phyloP scores from a whole-genome alignment of 83 land plant species.

The Picea abies region DNA sequence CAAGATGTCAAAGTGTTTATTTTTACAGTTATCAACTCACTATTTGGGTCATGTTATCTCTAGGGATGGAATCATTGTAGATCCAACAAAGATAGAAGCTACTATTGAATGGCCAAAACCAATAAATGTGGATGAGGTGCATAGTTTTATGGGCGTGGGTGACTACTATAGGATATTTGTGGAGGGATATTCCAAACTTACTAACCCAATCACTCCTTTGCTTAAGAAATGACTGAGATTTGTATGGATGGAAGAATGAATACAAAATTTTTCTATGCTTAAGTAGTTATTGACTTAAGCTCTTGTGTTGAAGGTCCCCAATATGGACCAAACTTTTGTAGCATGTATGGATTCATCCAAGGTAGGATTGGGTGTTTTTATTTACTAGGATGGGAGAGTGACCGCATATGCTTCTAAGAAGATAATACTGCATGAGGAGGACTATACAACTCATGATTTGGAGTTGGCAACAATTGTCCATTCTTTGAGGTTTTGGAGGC shows the following conservation, averaged over 20 bases:
- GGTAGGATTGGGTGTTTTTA: no score
- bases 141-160: background rate
- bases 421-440: no score
- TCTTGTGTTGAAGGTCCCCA: no score
- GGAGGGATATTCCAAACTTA: background rate
- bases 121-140: background rate
- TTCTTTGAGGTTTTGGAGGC: no score
- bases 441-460: no score
- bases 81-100: conserved; percentile 5
- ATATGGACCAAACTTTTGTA: no score
- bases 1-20: conserved; percentile 17
- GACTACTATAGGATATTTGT: background rate
- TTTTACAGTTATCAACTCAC: background rate
- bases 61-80: background rate
- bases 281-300: no score
- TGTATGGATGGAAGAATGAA: background rate
- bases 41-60: background rate
- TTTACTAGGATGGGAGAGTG: no score
- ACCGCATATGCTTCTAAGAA: no score
- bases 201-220: background rate
- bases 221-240: background rate
- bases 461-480: no score
- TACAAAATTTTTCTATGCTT: no score
- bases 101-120: background rate
- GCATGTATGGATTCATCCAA: no score